Evolutionary conservation across 2,329 filamentous ascomycete species (phyloP), one percentile per base, ranked within the genome.

Genomic region (Colletotrichum simmondsii): DNA sequence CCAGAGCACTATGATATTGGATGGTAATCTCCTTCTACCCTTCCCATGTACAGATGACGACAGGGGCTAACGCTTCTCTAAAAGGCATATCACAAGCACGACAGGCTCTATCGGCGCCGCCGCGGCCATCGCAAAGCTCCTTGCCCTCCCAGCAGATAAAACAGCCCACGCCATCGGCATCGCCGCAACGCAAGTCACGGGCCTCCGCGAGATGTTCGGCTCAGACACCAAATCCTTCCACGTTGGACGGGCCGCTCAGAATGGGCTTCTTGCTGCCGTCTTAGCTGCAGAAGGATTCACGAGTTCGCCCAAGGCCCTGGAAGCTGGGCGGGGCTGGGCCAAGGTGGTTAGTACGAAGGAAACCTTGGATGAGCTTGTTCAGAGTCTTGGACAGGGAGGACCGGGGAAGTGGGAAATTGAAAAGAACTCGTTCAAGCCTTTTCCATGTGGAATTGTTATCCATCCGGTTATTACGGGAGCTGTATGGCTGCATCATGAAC

Each of bases 21-120:
- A 46, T 46, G 16, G 42, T 46, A 46, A 7, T 3, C 1, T 10
- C 19, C 19, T 10, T 1, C 19, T 5, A n/a, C 42, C 1, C 42
- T n/a, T 46, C 4, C 16, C 16, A n/a, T 14, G 6, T 1, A 8
- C 2, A 46, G 5, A 7, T 6, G 1, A 16, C 2, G 6, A 5
- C 35, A 11, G 35, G 1, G 35, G 6, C 35, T 16, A 7, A 46
- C 19, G 10, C 19, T 2, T n/a, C 7, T 26, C 24, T 26, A 26
- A 16, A 46, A 46, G 42, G 42, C 42, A 46, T 19, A 46, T 46
- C 42, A 46, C 42, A 46, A 46, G 42, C 19, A 46, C 42, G 10
- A 46, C 19, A 46, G 42, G 42, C 6, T 46, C 42, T 19, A n/a
- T 46, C 19, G 42, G 42, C 42, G 42, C 42, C 42, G 42, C 42